Percentiles rank a stretch among this genome's conserved stretches.
Evolutionary conservation across 495 filamentous ascomycete species (phyloP).

Genomic region (Talaromyces liani): DNA sequence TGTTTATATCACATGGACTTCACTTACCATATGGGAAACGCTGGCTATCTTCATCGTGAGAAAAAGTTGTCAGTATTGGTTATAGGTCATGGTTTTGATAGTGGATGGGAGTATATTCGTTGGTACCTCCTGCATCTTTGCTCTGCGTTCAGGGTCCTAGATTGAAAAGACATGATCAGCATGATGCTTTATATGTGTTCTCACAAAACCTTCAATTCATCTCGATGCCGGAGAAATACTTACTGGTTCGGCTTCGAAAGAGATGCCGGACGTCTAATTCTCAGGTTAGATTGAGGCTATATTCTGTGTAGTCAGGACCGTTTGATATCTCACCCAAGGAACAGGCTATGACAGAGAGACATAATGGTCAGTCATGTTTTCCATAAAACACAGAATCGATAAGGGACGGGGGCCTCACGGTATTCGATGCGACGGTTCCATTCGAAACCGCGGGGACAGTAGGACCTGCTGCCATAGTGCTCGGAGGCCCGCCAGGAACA

Average conservation of each 20-base stretch:
- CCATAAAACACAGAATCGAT: too few species aligned
- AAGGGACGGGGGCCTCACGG: neutral
- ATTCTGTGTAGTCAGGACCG: neutral
- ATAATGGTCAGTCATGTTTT: too few species aligned
- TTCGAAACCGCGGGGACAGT: neutral
- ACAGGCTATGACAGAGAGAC: too few species aligned
- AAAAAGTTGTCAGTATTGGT: neutral
- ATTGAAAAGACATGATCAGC: neutral
- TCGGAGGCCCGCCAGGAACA: neutral
- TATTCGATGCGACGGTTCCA: neutral
- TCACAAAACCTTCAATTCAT: too few species aligned
- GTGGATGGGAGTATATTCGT: neutral
- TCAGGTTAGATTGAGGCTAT: neutral
- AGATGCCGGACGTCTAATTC: neutral
- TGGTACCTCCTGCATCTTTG: neutral
- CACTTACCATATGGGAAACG: neutral
- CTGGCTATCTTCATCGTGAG: neutral
- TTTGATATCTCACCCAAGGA: neutral
- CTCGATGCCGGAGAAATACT: neutral
- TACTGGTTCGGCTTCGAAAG: neutral
- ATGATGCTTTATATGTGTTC: too few species aligned
- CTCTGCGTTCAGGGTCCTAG: neutral
- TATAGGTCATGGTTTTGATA: neutral
- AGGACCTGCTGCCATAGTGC: neutral
- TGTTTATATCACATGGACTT: neutral